Evolutionary conservation across 2,329 filamentous ascomycete genomes (phyloP), one percentile per base, ranked within the genome.

Genomic region (Sporothrix schenckii): DNA sequence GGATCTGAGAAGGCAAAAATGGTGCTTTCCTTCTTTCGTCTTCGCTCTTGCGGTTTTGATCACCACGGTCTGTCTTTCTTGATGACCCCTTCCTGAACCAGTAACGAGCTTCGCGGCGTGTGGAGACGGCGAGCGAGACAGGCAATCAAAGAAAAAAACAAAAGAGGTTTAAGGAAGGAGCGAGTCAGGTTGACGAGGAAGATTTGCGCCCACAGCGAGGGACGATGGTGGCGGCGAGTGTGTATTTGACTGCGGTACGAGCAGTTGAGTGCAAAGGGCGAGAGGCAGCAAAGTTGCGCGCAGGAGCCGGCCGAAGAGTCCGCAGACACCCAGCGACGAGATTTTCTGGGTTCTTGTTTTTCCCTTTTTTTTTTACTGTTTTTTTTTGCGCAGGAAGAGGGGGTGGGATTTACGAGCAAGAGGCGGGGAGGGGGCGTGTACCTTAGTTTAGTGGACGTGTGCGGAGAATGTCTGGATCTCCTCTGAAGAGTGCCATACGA

Each of bases 201-300:
- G 54, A 49, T 54, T 19, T 27, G 27, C 56, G 24, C 39, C 16
- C 19, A 41, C n/a, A 0, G 69, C 61, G 53, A 74, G 76, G 76
- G 76, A 78, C 68, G 68, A 63, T 72, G 77, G 79, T 78, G 77
- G 78, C 77, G 76, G 74, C 72, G 75, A 75, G 77, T 77, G 77
- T 76, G 77, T 79, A 79, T 80, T 79, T 79, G 79, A 79, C 75
- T 75, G 77, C 76, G 75, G 77, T 76, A 78, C 74, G 47, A 16
- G 47, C 63, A 24, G 44, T 52, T 49, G 24, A 24, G 47, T 66
- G 61, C 61, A n/a, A 34, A 60, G 30, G 70, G 73, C 19, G 27
- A 30, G 16, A 67, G 11, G 21, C n/a, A n/a, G 44, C 24, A 50
- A 27, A 16, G 9, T 71, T 74, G 78, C 77, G 78, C 75, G 79